Conservation (phyloP, 1,284 basidiomycete species). For the Trametes polyzona region DNA sequence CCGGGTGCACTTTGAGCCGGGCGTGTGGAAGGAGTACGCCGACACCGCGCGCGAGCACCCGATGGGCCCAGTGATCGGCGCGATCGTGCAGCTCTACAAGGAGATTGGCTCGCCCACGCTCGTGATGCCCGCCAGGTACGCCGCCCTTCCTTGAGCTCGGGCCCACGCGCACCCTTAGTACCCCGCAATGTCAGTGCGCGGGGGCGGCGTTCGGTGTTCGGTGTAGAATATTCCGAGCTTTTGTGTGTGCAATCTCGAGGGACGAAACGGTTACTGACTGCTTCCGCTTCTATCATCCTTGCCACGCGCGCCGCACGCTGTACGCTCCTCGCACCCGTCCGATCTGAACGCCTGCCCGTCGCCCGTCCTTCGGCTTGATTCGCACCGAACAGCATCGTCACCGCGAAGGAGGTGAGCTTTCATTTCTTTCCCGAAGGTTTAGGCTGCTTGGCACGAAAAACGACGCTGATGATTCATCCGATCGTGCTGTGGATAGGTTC, state of each 20-base stretch:
- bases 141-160: too few species aligned
- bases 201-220: too few species aligned
- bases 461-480: neutral
- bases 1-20: constrained; percentile 50
- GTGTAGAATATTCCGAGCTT: too few species aligned
- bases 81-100: constrained; percentile 44
- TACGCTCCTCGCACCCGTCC: neutral
- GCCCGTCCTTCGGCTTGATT: too few species aligned
- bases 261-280: neutral
- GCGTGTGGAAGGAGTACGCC: constrained; percentile 45
- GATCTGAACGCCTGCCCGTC: neutral
- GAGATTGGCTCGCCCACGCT: constrained; percentile 44
- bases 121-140: constrained; percentile 56
- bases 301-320: neutral
- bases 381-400: constrained; percentile 43
- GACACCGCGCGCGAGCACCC: constrained; percentile 48
- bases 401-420: constrained; percentile 42
- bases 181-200: too few species aligned
- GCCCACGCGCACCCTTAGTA: too few species aligned
- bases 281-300: neutral
- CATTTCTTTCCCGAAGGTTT: neutral
- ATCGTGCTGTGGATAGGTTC: constrained; percentile 35
- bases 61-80: constrained; percentile 42
- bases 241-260: too few species aligned
- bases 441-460: neutral